Base-by-base conservation (phyloP, 257 asterid genomes). In the Buddleja alternifolia region DNA sequence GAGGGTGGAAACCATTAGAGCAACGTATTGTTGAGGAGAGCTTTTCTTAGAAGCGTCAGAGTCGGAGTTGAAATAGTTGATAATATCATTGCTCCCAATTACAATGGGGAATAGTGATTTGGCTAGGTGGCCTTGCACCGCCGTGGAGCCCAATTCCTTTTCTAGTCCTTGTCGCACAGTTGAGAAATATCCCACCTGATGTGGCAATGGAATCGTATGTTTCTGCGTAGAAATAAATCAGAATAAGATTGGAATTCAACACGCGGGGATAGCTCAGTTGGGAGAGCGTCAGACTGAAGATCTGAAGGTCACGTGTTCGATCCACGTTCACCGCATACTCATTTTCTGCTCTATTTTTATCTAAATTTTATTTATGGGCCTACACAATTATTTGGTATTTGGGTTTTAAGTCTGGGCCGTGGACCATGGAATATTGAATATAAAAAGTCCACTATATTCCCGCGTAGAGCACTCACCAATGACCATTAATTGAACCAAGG, bases 71-170 rank as follows among this genome's bases (percentile, higher is more conserved):
- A 83, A 90, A 71, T 85, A 81, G 60, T 41, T 72, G 20, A 88
- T 82, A 14, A 90, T 61, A 68, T 93, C 97, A 45, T 90, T 93
- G 87, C 88, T 93, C 15, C 97, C 98, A 6, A 93, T 90, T 7
- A 88, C 87, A 14, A 88, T 16, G 7, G 81, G 64, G 46, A 88
- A 88, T 2, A 86, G 7, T 10, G 98, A 88, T 40, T 86, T 85
- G 1, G 92, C 75, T 6, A 90, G 68, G 52, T 85, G 92, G 16
- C 82, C 62, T 14, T 78, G 73, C 5, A 74, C 90, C 3, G 62
- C 77, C 0, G 57, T 46, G 0, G 79, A 29, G 1, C 85, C 88
- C 70, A 90, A 19, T 24, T 75, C 76, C 25, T 71, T 78, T 42
- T 60, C 86, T 17, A 83, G 79, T 15, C 69, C 63, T 58, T 73